phyloP scores from a whole-genome alignment of 805 yeast genomes.

The Kregervanrija pseudodelftensis region DNA sequence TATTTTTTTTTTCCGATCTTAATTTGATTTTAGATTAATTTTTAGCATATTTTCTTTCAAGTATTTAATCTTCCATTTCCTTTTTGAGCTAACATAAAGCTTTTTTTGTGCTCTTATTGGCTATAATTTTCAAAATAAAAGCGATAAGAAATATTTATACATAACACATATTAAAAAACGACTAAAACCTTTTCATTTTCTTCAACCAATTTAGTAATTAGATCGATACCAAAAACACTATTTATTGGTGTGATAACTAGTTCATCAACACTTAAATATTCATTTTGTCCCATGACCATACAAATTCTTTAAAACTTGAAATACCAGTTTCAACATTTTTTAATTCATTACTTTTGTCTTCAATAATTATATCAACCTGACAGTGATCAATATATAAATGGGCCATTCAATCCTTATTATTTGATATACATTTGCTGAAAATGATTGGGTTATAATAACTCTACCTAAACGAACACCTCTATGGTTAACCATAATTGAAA shows the following conservation, averaged over 20 bases:
- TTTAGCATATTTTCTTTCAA: too few relatives aligned
- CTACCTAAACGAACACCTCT: conserved; percentile 7
- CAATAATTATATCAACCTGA: conserved; percentile 1
- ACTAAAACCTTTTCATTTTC: conserved; percentile 20
- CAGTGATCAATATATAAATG: neutral
- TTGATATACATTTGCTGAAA: too few relatives aligned
- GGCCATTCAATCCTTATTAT: neutral
- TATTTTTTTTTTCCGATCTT: too few relatives aligned
- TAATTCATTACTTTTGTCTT: neutral
- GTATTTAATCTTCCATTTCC: too few relatives aligned
- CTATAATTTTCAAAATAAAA: too few relatives aligned
- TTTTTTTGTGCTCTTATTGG: too few relatives aligned
- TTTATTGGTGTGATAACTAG: conserved; percentile 16
- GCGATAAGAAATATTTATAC: too few relatives aligned
- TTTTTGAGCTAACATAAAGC: too few relatives aligned
- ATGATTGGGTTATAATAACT: conserved; percentile 2
- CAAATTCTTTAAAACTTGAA: conserved; percentile 7
- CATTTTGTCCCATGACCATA: neutral
- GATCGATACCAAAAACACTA: conserved; percentile 3
- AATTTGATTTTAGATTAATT: too few relatives aligned
- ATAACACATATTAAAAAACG: conserved; percentile 10
- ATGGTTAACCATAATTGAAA: conserved; percentile 17
- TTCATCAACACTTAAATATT: conserved; percentile 12
- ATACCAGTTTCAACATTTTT: neutral
- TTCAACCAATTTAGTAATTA: conserved; percentile 14